Base-by-base conservation (phyloP, 345 rosid genomes). In the Populus deltoides region DNA sequence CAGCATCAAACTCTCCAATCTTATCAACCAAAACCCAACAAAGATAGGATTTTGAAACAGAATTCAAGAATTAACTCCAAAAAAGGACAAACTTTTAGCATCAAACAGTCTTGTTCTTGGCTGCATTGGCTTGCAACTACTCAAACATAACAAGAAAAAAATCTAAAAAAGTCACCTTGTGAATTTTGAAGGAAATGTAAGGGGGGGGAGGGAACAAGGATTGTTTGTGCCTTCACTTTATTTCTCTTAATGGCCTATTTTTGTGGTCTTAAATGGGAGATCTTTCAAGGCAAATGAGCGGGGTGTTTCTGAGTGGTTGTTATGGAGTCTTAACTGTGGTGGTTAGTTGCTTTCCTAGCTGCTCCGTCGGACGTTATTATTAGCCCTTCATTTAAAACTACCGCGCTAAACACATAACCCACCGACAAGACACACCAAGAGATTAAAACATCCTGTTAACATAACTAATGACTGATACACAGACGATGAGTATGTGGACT, bases 381-480 rank as follows among this genome's bases (percentile, higher is more conserved):
- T 75, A 66, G 80, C 81, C 83, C 76, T 81, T 38, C 77, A 83
- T 84, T 75, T 75, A 66, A 86, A 86, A 82, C 86, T 68, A 47
- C 83, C 91, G 86, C 89, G 89, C 89, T 39, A 72, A 81, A 45
- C 45, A 41, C 45, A 41, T 2, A 41, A 11, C 45, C 45, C 45
- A 41, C 45, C 16, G 18, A 4, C 51, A 12, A 47, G 17, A 47
- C 17, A 3, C 16, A 4, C 12, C 16, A n/a, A 57, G 3, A 57
- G n/a, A n/a, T 9, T 8, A 9, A 18, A 57, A 57, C 12, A n/a
- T 11, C 24, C 63, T n/a, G 63, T 57, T 10, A 9, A n/a, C 27
- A 15, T 62, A 16, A 59, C 16, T n/a, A 36, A 62, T n/a, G n/a
- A n/a, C n/a, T n/a, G n/a, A n/a, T n/a, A n/a, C n/a, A n/a, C n/a